Base-by-base conservation (phyloP, 257 asterid genomes). In the Fraxinus anomala region DNA sequence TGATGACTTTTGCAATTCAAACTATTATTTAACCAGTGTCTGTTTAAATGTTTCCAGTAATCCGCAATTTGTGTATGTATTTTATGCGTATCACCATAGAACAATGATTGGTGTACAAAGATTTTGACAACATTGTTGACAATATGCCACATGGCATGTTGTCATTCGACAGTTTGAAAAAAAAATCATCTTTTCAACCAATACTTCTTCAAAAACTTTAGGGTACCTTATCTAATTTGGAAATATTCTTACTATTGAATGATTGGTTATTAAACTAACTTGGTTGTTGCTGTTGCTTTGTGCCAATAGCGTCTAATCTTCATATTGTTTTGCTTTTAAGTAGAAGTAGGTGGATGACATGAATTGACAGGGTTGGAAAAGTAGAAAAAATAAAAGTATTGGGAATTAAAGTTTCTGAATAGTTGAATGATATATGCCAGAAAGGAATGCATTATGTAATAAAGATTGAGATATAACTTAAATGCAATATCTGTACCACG, bases 1-100 rank as follows among this genome's bases (percentile, higher is more conserved):
- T 74, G 80, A 61, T 81, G 78, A 49, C 59, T 49, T 49, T 79
- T 84, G 49, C 65, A 78, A 26, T 73, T 79, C 54, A 70, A 74
- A 28, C 40, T 44, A 73, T 21, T 65, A 71, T 83, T 85, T 9
- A 17, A 2, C 37, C 19, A 77, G 54, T 71, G 40, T 36, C 23
- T 78, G 68, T 68, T 1, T 76, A 84, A 80, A 51, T 39, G 56
- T 79, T 71, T 19, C 73, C 74, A 17, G 59, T 80, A 59, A 47
- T 70, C 72, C 36, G 76, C 82, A 61, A 70, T 78, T 78, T 77
- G 77, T 72, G 36, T 81, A 10, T 21, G 34, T 11, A 28, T 76
- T 19, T 26, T 24, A 23, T n/a, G 6, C 70, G 70, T 36, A 1
- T 36, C 40, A 6, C 40, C 40, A 36, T 36, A 33, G 36, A 33